A percentile compares a stretch with the other conserved stretches of the same genome.
phyloP scores from a whole-genome alignment of 495 filamentous ascomycete genomes.

The Penicillium dipodomyicola region DNA sequence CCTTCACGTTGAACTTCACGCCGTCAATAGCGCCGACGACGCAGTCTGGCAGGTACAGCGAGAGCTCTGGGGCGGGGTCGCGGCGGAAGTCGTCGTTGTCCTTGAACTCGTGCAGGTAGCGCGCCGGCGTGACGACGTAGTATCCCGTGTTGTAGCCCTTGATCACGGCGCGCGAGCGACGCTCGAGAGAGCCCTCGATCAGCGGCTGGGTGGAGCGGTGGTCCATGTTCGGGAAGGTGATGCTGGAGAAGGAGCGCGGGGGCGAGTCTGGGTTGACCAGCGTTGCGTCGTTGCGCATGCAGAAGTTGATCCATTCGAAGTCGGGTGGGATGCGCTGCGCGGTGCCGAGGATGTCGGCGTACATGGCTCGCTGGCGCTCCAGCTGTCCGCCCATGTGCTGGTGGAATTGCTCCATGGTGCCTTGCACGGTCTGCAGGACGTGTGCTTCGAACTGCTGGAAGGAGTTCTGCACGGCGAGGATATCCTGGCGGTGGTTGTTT shows the following conservation, averaged over 20 bases:
- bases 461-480: constrained; percentile 82
- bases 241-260: constrained; percentile 64
- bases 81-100: constrained; percentile 78
- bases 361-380: constrained; percentile 76
- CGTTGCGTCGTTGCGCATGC: constrained; percentile 59
- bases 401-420: constrained; percentile 75
- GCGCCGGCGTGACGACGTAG: constrained; percentile 83
- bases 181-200: constrained; percentile 82
- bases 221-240: constrained; percentile 83
- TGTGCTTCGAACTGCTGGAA: constrained; percentile 88
- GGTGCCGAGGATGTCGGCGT: constrained; percentile 76
- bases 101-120: constrained; percentile 94
- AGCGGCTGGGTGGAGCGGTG: constrained; percentile 77
- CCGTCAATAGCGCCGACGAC: constrained; percentile 70
- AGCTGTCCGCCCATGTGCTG: constrained; percentile 71
- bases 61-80: constrained; percentile 82
- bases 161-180: constrained; percentile 78
- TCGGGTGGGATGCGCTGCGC: constrained; percentile 79
- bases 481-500: constrained; percentile 89
- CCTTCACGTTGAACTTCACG: constrained; percentile 89
- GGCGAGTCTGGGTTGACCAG: constrained; percentile 80
- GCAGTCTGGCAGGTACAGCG: constrained; percentile 91
- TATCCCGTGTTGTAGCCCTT: constrained; percentile 75
- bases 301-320: constrained; percentile 89
- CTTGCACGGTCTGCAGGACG: constrained; percentile 77